Conservation (phyloP, 352 stramenopile genomes). For the Plasmopara viticola region DNA sequence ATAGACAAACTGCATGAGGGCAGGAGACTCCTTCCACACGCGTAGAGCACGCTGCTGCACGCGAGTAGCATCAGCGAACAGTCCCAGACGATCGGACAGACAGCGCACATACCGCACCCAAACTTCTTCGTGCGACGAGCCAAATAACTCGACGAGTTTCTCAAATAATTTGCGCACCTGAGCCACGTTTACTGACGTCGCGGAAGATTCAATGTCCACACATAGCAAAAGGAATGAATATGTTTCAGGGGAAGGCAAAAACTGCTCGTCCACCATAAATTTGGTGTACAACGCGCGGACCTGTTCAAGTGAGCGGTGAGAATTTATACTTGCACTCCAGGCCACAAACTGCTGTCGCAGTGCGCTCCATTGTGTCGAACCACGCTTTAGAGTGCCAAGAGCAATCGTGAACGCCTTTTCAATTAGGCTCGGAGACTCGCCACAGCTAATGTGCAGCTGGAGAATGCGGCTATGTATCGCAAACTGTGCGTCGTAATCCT, state of each 20-base stretch:
- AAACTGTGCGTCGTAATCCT: constrained; percentile 42
- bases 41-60: constrained; percentile 67
- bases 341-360: constrained; percentile 62
- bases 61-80: constrained; percentile 59
- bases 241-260: constrained; percentile 56
- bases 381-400: constrained; percentile 33
- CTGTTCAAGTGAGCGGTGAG: constrained; percentile 24
- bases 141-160: constrained; percentile 78
- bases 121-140: constrained; percentile 43
- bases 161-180: constrained; percentile 69
- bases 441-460: constrained; percentile 41
- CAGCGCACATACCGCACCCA: constrained; percentile 67
- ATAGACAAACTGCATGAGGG: constrained; percentile 48
- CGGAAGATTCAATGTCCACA: constrained; percentile 64
- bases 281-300: constrained; percentile 54
- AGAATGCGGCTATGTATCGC: constrained; percentile 45
- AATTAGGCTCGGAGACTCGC: constrained; percentile 20
- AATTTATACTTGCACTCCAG: constrained; percentile 36
- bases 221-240: constrained; percentile 61
- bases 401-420: constrained; percentile 51
- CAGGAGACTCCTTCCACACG: constrained; percentile 51
- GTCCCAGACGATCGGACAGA: constrained; percentile 24
- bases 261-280: constrained; percentile 59
- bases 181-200: constrained; percentile 24
- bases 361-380: constrained; percentile 45